Conservation (phyloP, 345 rosid species). For the Streptanthus diversifolius region DNA sequence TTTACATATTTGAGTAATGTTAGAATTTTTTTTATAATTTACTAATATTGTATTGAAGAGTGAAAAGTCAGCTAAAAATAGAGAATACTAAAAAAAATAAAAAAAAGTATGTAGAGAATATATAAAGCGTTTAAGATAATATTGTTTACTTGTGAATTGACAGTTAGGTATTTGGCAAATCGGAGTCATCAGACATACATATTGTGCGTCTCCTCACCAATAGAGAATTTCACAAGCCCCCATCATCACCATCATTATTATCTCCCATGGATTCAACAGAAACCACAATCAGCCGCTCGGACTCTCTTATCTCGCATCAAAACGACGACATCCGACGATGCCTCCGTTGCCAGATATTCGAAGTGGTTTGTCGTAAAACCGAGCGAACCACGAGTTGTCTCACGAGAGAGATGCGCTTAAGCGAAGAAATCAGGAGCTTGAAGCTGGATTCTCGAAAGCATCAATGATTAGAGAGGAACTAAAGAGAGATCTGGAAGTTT, state of each 20-base stretch:
- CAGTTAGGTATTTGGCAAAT: slow-evolving; percentile 31
- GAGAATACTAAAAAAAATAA: neutral
- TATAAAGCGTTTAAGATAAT: slow-evolving; percentile 13
- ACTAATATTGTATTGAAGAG: too few species aligned
- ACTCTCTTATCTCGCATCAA: slow-evolving; percentile 28
- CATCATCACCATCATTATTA: neutral
- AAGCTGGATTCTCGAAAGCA: slow-evolving; percentile 24
- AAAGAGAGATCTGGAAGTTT: slow-evolving; percentile 38
- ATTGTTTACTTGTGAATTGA: slow-evolving; percentile 15
- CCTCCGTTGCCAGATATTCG: slow-evolving; percentile 44
- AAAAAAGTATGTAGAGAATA: neutral
- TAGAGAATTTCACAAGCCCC: slow-evolving; percentile 8
- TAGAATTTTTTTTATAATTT: too few species aligned
- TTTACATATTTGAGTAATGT: neutral
- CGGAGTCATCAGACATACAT: slow-evolving; percentile 9
- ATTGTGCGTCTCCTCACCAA: slow-evolving; percentile 22
- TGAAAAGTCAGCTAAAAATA: neutral
- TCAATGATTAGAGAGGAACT: slow-evolving; percentile 36
- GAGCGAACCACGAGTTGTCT: slow-evolving; percentile 30
- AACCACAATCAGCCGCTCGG: slow-evolving; percentile 17
- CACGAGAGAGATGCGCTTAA: slow-evolving; percentile 45
- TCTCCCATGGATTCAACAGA: slow-evolving; percentile 45
- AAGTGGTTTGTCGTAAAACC: slow-evolving; percentile 23
- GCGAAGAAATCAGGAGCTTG: slow-evolving; percentile 16
- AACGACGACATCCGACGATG: slow-evolving; percentile 33